Percentiles rank a stretch among this genome's conserved stretches.
phyloP scores from a whole-genome alignment of 2,329 filamentous ascomycete species.

The Cladosporium sp. region DNA sequence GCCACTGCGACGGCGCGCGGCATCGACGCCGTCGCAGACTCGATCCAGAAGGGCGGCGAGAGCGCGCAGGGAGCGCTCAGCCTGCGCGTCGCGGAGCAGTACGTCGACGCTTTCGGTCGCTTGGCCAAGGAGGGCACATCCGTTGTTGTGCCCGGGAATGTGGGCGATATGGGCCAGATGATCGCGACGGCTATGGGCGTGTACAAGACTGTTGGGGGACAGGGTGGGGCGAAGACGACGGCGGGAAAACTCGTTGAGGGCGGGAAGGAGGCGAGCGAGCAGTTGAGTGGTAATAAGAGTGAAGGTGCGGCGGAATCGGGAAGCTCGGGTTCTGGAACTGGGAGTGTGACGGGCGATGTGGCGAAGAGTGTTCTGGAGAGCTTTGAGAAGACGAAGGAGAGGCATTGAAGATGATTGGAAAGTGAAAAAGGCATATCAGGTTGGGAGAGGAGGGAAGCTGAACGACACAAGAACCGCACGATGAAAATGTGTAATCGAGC shows the following conservation, averaged over 20 bases:
- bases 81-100: slow-evolving; percentile 91
- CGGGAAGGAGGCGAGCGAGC: slow-evolving; percentile 12
- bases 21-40: slow-evolving; percentile 76
- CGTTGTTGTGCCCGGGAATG: slow-evolving; percentile 92
- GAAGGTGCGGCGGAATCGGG: too few relatives aligned
- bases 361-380: slow-evolving; percentile 36
- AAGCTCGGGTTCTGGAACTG: background rate
- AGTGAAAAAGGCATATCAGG: too few relatives aligned
- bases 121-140: slow-evolving; percentile 94
- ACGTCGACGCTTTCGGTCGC: slow-evolving; percentile 90
- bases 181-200: slow-evolving; percentile 94
- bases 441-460: too few relatives aligned
- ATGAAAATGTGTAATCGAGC: too few relatives aligned
- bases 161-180: slow-evolving; percentile 94
- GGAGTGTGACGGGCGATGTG: slow-evolving; percentile 27
- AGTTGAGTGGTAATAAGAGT: slow-evolving; percentile 15
- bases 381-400: slow-evolving; percentile 35
- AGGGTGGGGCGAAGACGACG: slow-evolving; percentile 68
- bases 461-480: too few relatives aligned
- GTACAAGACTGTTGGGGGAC: slow-evolving; percentile 88
- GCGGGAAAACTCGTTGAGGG: slow-evolving; percentile 43
- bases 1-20: slow-evolving; percentile 81
- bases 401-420: slow-evolving; percentile 25
- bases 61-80: slow-evolving; percentile 81
- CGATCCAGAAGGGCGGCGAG: slow-evolving; percentile 66